Base-by-base conservation (phyloP, 176 grass and related monocot species). In the Phragmites australis region DNA sequence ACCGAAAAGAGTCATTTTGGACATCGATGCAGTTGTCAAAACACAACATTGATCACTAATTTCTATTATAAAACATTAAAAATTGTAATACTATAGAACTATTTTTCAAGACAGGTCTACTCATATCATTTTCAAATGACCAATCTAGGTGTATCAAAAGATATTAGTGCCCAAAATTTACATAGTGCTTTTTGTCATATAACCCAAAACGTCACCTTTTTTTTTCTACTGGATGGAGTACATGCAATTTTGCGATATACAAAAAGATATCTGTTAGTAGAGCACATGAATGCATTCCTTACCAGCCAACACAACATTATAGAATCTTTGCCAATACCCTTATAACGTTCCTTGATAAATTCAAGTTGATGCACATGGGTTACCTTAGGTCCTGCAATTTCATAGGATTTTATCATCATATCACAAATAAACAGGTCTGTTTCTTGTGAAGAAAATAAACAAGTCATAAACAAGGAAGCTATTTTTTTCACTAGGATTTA, bases 301-400 rank as follows among this genome's bases (percentile, higher is more conserved):
- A 99, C 96, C 92, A 99, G 75, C 96, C 96, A 99, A 77, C 90
- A 89, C 80, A 89, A 85, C 77, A 99, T 89, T 43, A 19, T 34
- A 72, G 92, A 99, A 70, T 95, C 90, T 88, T 87, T 92, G 61
- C 83, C 95, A 48, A 98, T 75, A 65, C 95, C 90, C 43, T 91
- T 93, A 61, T 93, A 99, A 70, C 87, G 92, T 26, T 94, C 76
- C 67, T 9, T 88, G 84, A 99, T 99, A 83, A 99, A 99, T 65
- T 99, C 71, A 75, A 86, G 83, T 55, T 88, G 79, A 58, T 14
- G 31, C 76, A 93, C 65, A 72, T 55, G 26, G 46, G 29, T 78
- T 26, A 95, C 74, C 75, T 26, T 81, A 30, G 88, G 59, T 32
- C 59, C 92, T 89, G 82, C 30, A 85, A 76, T 84, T 46, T 48